Percentiles rank a stretch among this genome's conserved stretches.
phyloP scores from a whole-genome alignment of 2,329 filamentous ascomycete species.

The Ustulina deusta region DNA sequence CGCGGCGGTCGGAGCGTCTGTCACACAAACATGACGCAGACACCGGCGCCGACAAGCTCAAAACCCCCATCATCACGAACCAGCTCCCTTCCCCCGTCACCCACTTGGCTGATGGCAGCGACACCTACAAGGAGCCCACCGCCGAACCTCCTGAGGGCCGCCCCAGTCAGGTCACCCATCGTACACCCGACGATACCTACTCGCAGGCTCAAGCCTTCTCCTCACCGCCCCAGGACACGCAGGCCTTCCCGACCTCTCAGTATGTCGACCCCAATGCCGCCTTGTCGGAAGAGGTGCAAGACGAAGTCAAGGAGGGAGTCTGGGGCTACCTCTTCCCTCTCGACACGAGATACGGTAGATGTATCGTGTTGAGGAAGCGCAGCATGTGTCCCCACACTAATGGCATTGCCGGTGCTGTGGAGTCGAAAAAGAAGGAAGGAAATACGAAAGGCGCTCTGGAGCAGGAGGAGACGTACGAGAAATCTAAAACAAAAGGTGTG shows the following conservation, averaged over 20 bases:
- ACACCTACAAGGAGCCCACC: conserved; percentile 73
- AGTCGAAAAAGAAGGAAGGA: conserved; percentile 53
- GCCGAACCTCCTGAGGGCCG: conserved; percentile 74
- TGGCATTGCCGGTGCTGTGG: conserved; percentile 55
- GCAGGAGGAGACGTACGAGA: conserved; percentile 71
- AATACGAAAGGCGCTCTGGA: conserved; percentile 58
- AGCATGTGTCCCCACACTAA: conserved; percentile 74
- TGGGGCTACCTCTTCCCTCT: conserved; percentile 96
- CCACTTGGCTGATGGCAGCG: conserved; percentile 66
- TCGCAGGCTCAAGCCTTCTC: conserved; percentile 61
- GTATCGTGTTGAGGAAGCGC: conserved; percentile 78
- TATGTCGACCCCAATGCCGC: conserved; percentile 78
- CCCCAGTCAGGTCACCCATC: conserved; percentile 66
- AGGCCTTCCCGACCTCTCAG: conserved; percentile 75
- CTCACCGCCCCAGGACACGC: conserved; percentile 73
- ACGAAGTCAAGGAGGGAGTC: conserved; percentile 85
- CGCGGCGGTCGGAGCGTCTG: conserved; percentile 80
- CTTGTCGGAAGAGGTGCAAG: conserved; percentile 83
- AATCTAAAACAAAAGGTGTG: conserved; percentile 69
- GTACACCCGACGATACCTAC: conserved; percentile 61
- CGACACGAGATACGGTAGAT: conserved; percentile 76
- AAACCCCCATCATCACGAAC: conserved; percentile 70
- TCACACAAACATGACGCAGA: conserved; percentile 62
- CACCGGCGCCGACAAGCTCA: conserved; percentile 55
- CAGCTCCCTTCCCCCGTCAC: conserved; percentile 85